phyloP scores from a whole-genome alignment of 352 stramenopile species.

The Phytophthora podocarpi region DNA sequence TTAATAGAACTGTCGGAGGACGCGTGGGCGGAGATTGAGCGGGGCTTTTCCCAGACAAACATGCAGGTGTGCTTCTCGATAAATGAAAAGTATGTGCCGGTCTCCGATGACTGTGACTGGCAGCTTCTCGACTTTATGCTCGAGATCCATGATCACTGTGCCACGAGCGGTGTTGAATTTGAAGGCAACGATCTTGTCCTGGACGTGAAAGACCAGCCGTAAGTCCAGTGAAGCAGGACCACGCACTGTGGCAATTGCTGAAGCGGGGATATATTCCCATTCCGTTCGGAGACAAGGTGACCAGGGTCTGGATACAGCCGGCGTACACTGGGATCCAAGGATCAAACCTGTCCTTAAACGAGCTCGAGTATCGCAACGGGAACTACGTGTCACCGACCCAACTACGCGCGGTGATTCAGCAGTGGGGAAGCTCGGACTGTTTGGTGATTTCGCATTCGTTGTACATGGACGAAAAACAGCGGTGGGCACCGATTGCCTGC shows the following conservation, averaged over 20 bases:
- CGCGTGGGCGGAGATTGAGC: neutral
- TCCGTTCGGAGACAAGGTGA: neutral
- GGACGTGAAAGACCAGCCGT: neutral
- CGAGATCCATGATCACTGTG: neutral
- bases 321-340: neutral
- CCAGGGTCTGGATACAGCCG: neutral
- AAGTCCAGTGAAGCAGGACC: neutral
- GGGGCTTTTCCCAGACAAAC: neutral
- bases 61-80: slow-evolving; percentile 1
- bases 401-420: neutral
- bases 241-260: neutral
- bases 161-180: neutral
- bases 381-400: neutral
- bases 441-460: neutral
- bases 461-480: neutral
- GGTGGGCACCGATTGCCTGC: neutral
- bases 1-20: neutral
- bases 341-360: neutral
- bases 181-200: neutral
- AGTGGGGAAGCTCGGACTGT: neutral
- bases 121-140: neutral
- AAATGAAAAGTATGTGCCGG: neutral
- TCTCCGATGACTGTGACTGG: neutral
- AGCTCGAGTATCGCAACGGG: neutral
- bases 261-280: neutral